Evolutionary conservation across 257 asterid species (phyloP).

Genomic region (Agastache rugosa): DNA sequence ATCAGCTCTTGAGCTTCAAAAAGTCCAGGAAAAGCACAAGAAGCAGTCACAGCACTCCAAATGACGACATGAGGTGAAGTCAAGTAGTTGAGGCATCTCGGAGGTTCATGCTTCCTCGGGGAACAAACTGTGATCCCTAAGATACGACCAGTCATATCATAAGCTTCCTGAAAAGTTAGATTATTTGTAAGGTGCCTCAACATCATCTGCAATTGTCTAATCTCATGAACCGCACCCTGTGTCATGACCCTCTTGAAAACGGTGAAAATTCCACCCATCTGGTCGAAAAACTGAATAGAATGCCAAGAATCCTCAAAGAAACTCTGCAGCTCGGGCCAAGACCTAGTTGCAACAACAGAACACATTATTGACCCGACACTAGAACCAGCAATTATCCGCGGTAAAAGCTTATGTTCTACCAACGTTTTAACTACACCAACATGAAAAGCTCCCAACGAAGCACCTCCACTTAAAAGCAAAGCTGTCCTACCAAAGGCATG

Average conservation of each 20-base stretch:
- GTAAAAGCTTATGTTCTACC: slow-evolving; percentile 90
- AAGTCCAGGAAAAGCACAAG: slow-evolving; percentile 97
- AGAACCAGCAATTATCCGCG: slow-evolving; percentile 93
- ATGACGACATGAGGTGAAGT: slow-evolving; percentile 98
- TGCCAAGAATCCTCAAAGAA: slow-evolving; percentile 96
- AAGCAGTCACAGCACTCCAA: slow-evolving; percentile 99
- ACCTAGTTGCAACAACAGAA: slow-evolving; percentile 81
- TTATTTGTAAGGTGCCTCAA: slow-evolving; percentile 84
- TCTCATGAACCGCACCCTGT: slow-evolving; percentile 91
- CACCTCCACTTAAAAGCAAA: slow-evolving; percentile 91
- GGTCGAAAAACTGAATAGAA: slow-evolving; percentile 81
- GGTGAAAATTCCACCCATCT: slow-evolving; percentile 79
- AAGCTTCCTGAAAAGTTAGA: slow-evolving; percentile 97
- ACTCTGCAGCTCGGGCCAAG: slow-evolving; percentile 98
- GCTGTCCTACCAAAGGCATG: slow-evolving; percentile 98
- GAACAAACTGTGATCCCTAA: slow-evolving; percentile 96
- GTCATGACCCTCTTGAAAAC: slow-evolving; percentile 85
- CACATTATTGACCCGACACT: slow-evolving; percentile 97
- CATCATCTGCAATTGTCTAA: slow-evolving; percentile 82
- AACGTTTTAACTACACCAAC: slow-evolving; percentile 90
- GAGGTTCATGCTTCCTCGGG: slow-evolving; percentile 97
- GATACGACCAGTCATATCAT: slow-evolving; percentile 91
- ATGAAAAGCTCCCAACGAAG: slow-evolving; percentile 93
- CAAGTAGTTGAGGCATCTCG: slow-evolving; percentile 95
- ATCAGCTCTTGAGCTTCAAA: slow-evolving; percentile 98